Percentiles rank a stretch among this genome's conserved stretches.
Conservation (phyloP, 2,329 filamentous ascomycete species). For the Diaporthe longicolla region DNA sequence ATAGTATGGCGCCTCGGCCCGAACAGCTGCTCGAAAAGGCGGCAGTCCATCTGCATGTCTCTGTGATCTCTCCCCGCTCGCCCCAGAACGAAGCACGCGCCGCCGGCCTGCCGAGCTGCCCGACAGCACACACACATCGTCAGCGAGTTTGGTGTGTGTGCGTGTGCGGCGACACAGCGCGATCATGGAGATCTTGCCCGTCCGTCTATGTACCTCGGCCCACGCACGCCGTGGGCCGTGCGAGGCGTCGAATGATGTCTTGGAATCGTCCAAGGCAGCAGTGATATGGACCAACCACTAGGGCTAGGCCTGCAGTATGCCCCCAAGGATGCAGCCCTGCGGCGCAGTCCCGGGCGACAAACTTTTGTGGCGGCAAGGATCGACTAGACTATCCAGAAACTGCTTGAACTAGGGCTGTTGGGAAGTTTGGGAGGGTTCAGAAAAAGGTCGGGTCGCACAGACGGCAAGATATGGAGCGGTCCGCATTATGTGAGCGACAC, state of each 20-base stretch:
- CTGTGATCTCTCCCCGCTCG: too few species aligned
- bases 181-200: neutral
- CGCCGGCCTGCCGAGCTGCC: neutral
- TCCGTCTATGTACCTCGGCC: neutral
- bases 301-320: too few species aligned
- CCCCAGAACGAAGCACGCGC: neutral
- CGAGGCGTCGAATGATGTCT: neutral
- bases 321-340: neutral
- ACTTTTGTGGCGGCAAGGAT: neutral
- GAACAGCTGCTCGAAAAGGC: neutral
- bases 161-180: neutral
- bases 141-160: neutral
- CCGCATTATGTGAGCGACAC: conserved; percentile 11
- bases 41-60: neutral
- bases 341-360: neutral
- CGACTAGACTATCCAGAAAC: neutral
- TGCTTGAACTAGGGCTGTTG: neutral
- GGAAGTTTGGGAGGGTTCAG: neutral
- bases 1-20: neutral
- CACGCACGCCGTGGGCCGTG: neutral
- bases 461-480: conserved; percentile 12
- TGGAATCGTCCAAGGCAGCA: conserved; percentile 1
- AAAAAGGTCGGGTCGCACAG: neutral
- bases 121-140: neutral
- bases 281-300: neutral